phyloP scores from a whole-genome alignment of 2,329 filamentous ascomycete species.

The Alternaria gaisen region DNA sequence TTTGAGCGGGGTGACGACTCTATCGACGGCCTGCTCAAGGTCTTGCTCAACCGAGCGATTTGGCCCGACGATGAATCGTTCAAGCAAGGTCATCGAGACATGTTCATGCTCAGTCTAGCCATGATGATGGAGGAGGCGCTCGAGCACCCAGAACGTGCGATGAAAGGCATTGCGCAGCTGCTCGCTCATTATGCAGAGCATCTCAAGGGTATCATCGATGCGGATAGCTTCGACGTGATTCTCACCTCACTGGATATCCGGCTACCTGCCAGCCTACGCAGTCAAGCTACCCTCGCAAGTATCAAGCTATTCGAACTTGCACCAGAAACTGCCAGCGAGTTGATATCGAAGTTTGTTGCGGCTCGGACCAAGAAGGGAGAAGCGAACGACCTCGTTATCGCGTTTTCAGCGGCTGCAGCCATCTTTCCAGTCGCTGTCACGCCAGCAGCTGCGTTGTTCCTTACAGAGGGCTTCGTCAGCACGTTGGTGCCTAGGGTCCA shows the following conservation, averaged over 20 bases:
- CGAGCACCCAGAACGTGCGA: slow-evolving; percentile 70
- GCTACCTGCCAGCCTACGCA: slow-evolving; percentile 74
- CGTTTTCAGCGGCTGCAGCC: slow-evolving; percentile 89
- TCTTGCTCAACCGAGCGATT: slow-evolving; percentile 53
- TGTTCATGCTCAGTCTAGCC: slow-evolving; percentile 81
- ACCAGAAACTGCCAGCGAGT: slow-evolving; percentile 72
- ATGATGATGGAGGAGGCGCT: slow-evolving; percentile 90
- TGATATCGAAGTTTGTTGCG: slow-evolving; percentile 78
- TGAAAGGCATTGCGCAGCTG: slow-evolving; percentile 68
- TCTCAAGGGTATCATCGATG: slow-evolving; percentile 71
- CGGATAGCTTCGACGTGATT: slow-evolving; percentile 82
- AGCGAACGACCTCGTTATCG: slow-evolving; percentile 87
- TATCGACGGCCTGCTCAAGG: slow-evolving; percentile 54
- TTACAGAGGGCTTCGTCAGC: slow-evolving; percentile 85
- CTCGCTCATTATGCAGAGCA: slow-evolving; percentile 63
- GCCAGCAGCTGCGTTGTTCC: slow-evolving; percentile 79
- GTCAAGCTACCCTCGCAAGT: slow-evolving; percentile 81
- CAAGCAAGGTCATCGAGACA: slow-evolving; percentile 62
- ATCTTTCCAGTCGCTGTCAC: slow-evolving; percentile 87
- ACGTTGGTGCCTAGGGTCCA: slow-evolving; percentile 79
- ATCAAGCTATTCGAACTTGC: slow-evolving; percentile 85
- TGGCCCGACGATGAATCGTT: slow-evolving; percentile 56
- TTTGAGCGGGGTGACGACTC: slow-evolving; percentile 58
- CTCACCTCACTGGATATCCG: slow-evolving; percentile 88
- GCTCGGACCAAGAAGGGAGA: slow-evolving; percentile 75